Percentiles rank a stretch among this genome's conserved stretches.
Evolutionary conservation across 139 green algal genomes (phyloP).

Genomic region (Chlorella vulgaris): DNA sequence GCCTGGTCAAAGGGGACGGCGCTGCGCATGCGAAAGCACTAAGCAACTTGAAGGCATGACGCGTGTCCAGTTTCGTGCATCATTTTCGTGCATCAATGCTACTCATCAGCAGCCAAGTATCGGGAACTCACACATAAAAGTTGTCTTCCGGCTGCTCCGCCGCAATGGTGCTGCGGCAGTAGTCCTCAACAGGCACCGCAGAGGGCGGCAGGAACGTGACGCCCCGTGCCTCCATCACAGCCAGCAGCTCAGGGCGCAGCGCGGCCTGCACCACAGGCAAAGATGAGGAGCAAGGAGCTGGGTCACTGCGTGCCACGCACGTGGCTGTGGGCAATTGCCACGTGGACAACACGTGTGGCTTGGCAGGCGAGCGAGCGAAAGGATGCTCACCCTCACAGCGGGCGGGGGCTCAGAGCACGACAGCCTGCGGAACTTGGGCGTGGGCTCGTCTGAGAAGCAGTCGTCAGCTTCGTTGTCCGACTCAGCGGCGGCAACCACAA

Average conservation of each 20-base stretch:
- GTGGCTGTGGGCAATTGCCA: too few species aligned
- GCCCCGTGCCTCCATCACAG: conserved; percentile 20
- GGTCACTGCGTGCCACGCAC: background rate
- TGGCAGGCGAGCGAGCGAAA: too few species aligned
- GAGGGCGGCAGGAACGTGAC: conserved; percentile 20
- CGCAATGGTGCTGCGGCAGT: conserved; percentile 11
- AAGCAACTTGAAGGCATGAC: background rate
- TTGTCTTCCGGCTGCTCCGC: conserved; percentile 27
- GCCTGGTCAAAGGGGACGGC: background rate
- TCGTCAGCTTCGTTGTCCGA: conserved; percentile 29
- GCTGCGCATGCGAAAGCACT: too few species aligned
- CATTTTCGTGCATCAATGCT: too few species aligned
- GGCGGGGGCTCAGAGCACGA: conserved; percentile 31
- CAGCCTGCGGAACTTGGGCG: conserved; percentile 30
- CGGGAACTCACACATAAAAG: conserved; percentile 34
- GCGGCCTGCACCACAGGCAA: background rate
- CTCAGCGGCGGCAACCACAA: background rate
- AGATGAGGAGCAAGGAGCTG: background rate
- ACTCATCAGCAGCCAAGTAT: background rate
- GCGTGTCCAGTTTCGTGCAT: too few species aligned
- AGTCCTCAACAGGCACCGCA: conserved; percentile 26
- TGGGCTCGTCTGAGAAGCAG: background rate
- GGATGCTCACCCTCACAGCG: conserved; percentile 9
- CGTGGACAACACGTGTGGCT: too few species aligned
- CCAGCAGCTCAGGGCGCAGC: conserved; percentile 30